Evolutionary conservation across 2,329 filamentous ascomycete species (phyloP), one percentile per base, ranked within the genome.

Genomic region (Trichoderma sp.): DNA sequence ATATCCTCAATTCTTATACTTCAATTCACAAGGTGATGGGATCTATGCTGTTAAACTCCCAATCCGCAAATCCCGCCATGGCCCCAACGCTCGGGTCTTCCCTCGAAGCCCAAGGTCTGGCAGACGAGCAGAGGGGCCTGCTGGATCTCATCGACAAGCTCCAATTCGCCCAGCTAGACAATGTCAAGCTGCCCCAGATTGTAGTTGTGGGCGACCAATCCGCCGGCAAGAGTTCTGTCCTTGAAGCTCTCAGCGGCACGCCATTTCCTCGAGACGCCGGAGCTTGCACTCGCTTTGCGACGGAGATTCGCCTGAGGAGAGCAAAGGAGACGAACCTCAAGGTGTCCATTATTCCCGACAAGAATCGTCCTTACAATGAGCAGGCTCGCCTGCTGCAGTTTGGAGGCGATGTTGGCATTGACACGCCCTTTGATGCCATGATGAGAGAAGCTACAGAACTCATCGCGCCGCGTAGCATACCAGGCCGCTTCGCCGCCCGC

Each of bases 161-260:
- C n/a, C 84, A 86, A 77, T 83, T 86, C 78, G 80, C 83, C 73
- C 82, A 88, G 77, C 79, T 87, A 77, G 81, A 88, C 76, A 84
- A 86, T 77, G 81, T 87, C 75, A 84, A 85, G 61, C 82, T 90
- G 0, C 88, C 88, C 1, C 88, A 91, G 76, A 87, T 91, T 43
- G 88, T 91, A 61, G 88, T 91, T 28, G 89, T 89, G 39, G 89
- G 89, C 34, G 88, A 91, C 77, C 88, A 91, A 78, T 90, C 88
- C 2, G 86, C 88, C 6, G 89, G 89, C 24, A 91, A 91, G 78
- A 89, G 86, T 74, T 90, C 88, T 5, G 87, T 90, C 1, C 84
- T 91, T 2, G 88, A 90, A 75, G 88, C 88, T n/a, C 83, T 91
- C 47, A 90, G 88, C 0, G 87, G 88, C 28, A 88, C 89, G 11